Conservation (phyloP, 192 early-diverging fungal species). For the Chytriomyces sp. region DNA sequence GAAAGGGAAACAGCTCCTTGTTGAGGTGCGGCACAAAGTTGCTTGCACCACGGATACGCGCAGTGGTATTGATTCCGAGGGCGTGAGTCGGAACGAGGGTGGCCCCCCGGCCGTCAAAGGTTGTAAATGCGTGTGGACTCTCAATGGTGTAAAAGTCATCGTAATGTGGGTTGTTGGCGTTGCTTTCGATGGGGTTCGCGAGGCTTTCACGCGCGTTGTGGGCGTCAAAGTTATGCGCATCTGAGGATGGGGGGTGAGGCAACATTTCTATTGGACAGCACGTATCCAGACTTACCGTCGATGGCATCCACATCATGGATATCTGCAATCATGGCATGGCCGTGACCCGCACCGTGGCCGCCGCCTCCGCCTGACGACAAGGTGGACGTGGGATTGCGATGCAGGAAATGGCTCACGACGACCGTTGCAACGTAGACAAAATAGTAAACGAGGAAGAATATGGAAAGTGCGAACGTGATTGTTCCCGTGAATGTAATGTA, state of each 20-base stretch:
- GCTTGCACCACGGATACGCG: not conserved
- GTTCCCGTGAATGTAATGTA: constrained; percentile 52
- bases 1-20: constrained; percentile 33
- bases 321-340: not conserved
- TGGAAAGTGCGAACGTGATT: constrained; percentile 56
- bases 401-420: constrained; percentile 54
- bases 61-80: not conserved
- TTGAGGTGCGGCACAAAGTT: constrained; percentile 28
- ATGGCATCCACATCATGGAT: constrained; percentile 1
- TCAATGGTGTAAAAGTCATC: constrained; percentile 28
- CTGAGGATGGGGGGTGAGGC: not conserved
- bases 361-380: not conserved
- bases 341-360: not conserved
- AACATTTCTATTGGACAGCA: not conserved
- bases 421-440: constrained; percentile 60
- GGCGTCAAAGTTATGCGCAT: not conserved
- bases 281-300: not conserved
- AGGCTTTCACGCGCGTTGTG: constrained; percentile 9
- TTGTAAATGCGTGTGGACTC: not conserved
- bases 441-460: constrained; percentile 57
- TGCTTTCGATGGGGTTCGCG: not conserved
- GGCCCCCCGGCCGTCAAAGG: no score
- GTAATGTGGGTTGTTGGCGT: not conserved
- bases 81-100: no score
- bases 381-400: not conserved